Evolutionary conservation across 495 filamentous ascomycete genomes (phyloP).

Genomic region (Tuber indicum): DNA sequence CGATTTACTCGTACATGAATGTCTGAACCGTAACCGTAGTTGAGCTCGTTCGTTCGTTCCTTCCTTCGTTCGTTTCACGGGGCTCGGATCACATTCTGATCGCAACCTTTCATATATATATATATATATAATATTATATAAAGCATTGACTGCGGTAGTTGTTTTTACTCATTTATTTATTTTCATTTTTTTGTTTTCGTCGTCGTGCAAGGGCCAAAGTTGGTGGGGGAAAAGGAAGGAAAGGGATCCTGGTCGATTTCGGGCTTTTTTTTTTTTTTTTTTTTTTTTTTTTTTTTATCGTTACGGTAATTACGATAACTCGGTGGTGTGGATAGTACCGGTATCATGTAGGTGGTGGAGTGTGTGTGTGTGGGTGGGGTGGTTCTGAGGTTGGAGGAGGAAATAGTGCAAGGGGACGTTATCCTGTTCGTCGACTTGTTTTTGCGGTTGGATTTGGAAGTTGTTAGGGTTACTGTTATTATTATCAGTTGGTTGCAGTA

Average conservation of each 20-base stretch:
- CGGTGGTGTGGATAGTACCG: not conserved
- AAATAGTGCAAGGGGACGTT: conserved; percentile 35
- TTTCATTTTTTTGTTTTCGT: too few species aligned
- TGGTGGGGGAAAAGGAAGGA: not conserved
- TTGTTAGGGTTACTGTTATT: not conserved
- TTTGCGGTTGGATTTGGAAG: not conserved
- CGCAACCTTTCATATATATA: not conserved
- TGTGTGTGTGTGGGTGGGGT: too few species aligned
- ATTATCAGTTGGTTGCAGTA: too few species aligned
- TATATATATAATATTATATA: too few species aligned
- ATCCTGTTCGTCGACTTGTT: conserved; percentile 17
- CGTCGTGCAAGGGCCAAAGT: not conserved
- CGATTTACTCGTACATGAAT: too few species aligned
- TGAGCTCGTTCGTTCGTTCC: too few species aligned
- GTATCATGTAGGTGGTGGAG: too few species aligned
- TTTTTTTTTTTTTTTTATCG: not conserved
- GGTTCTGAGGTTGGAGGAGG: not conserved
- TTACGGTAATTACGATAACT: not conserved
- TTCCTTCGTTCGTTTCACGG: too few species aligned
- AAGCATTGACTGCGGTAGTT: not conserved
- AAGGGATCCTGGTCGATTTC: not conserved
- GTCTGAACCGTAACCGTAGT: too few species aligned
- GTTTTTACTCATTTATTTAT: too few species aligned
- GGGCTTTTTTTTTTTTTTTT: conserved; percentile 12
- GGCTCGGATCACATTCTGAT: conserved; percentile 1